Conservation (phyloP, 208 protist species). For the Wallacemonas sp. region DNA sequence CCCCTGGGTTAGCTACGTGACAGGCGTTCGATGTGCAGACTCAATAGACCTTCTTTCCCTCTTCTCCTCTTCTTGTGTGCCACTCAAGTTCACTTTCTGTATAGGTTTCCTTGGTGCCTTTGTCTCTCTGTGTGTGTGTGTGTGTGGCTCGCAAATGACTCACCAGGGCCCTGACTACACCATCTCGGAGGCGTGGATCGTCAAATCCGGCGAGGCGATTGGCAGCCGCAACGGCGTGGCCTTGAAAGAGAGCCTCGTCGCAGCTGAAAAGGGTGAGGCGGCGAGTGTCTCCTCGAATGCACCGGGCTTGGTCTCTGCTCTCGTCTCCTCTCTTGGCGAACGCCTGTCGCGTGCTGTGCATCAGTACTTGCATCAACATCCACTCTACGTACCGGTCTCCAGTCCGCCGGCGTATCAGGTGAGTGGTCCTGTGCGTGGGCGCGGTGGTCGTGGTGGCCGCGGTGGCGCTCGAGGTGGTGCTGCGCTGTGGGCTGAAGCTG, state of each 20-base stretch:
- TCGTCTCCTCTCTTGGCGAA: slow-evolving; percentile 3
- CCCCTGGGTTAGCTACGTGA: no score
- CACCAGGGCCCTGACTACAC: not conserved
- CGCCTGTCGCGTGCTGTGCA: not conserved
- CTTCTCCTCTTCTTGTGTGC: slow-evolving; percentile 16
- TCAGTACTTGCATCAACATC: not conserved
- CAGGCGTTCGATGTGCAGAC: no score
- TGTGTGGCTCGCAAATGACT: no score
- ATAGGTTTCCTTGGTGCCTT: not conserved
- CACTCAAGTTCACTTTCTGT: not conserved
- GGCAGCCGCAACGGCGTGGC: slow-evolving; percentile 40
- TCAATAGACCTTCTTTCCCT: not conserved
- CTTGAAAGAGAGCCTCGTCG: slow-evolving; percentile 38
- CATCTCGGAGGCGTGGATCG: slow-evolving; percentile 31
- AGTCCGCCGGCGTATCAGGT: not conserved
- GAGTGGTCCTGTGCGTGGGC: not conserved
- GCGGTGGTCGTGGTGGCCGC: not conserved
- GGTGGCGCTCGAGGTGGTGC: not conserved
- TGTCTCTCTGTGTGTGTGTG: no score
- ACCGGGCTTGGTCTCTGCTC: not conserved
- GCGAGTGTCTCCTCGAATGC: slow-evolving; percentile 23
- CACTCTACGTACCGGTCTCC: slow-evolving; percentile 7
- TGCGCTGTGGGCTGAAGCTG: not conserved
- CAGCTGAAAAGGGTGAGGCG: slow-evolving; percentile 41
- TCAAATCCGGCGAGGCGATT: slow-evolving; percentile 33